Base-by-base conservation (phyloP, 257 asterid species). In the Paulownia fortunei region DNA sequence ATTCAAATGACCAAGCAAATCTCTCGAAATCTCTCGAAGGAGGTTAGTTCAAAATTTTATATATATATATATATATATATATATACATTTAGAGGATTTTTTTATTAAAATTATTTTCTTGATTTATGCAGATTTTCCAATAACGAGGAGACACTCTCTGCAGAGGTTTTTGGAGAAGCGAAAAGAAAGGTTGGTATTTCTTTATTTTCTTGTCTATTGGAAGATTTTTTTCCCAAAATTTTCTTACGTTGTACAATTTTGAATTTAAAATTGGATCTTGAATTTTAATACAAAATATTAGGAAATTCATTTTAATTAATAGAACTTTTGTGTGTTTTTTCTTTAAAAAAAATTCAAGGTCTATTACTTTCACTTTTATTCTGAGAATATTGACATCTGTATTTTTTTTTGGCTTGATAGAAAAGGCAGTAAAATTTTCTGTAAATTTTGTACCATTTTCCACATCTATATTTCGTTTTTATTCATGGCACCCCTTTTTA, bases 111-210 rank as follows among this genome's bases (percentile, higher is more conserved):
- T 5, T 55, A 15, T 13, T 60, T 6, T 36, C 3, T 32, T 18
- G 2, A 56, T 63, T 4, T n/a, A 18, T 78, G 18, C 75, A 79
- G 88, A 85, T 60, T 79, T 85, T 16, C 86, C 83, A 2, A 79
- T 85, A 15, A 37, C 80, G 8, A 79, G 88, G 79, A 79, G 42
- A 66, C 80, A 44, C 59, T 85, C 88, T 34, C 44, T 85, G 77
- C 84, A 85, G 62, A 76, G 76, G 82, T 85, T 85, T 63, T 21
- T 85, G 73, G 79, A 79, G 84, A 85, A 79, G 59, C 78, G 88
- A 55, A 82, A 74, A 62, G 83, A 73, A 69, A 85, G 86, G 88
- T 82, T 21, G 10, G 54, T 79, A n/a, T 21, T 61, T 8, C 19
- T 41, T 41, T 15, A 6, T 8, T 30, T 55, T 4, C 59, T 32